These are phyloP conservation scores for Fusarium denticulatum DNA, from an alignment of 2,329 filamentous ascomycete species.

Conservation along the genomic window DNA sequence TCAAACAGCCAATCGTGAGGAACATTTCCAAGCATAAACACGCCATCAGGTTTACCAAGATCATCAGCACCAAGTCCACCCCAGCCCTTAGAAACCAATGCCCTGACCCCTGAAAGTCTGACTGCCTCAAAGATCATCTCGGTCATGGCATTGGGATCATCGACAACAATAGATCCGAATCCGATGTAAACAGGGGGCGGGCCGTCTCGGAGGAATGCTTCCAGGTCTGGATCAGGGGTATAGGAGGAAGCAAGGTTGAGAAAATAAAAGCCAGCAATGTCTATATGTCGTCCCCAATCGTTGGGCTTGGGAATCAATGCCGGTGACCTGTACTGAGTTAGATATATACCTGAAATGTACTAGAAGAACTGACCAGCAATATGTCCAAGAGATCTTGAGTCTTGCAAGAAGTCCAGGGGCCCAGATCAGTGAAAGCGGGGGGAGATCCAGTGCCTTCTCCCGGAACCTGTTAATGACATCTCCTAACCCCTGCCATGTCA, in stretches of 20 bases:
- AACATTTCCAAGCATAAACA: constrained; percentile 86
- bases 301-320: constrained; percentile 80
- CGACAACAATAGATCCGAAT: constrained; percentile 84
- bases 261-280: constrained; percentile 81
- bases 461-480: constrained; percentile 92
- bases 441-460: constrained; percentile 76
- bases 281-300: constrained; percentile 78
- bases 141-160: constrained; percentile 77
- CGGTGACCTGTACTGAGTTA: constrained; percentile 63
- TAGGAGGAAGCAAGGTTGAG: constrained; percentile 74
- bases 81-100: constrained; percentile 88
- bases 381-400: constrained; percentile 84
- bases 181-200: constrained; percentile 83
- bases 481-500: constrained; percentile 92
- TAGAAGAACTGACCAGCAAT: constrained; percentile 73
- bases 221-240: constrained; percentile 71
- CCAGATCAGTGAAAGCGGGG: constrained; percentile 82
- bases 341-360: neutral
- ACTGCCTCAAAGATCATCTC: constrained; percentile 78
- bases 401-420: constrained; percentile 82
- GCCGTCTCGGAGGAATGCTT: constrained; percentile 72
- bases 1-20: constrained; percentile 93
- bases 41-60: constrained; percentile 74
- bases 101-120: constrained; percentile 73
- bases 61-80: constrained; percentile 81